Conservation (phyloP, 2,329 filamentous ascomycete genomes). For the Hymenoscyphus occultus region DNA sequence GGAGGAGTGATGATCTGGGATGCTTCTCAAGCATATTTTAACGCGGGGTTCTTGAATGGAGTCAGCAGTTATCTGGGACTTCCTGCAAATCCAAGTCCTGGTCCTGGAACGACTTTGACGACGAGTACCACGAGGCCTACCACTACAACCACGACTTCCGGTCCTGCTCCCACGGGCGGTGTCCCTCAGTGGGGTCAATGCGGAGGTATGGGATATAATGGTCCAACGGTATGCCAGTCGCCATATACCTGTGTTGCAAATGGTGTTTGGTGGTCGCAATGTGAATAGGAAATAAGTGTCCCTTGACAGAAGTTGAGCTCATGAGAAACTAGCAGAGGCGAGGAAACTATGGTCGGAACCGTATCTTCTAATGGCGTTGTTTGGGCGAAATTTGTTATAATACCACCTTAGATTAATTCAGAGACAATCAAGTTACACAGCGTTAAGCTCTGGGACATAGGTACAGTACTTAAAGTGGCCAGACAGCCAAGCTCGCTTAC, state of each 20-base stretch:
- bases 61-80: slow-evolving; percentile 17
- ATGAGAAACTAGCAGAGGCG: no score
- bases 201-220: slow-evolving; percentile 7
- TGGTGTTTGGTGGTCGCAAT: slow-evolving; percentile 10
- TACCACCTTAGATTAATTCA: no score
- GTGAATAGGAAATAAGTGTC: not conserved
- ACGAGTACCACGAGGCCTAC: not conserved
- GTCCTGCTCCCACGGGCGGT: not conserved
- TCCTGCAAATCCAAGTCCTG: not conserved
- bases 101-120: slow-evolving; percentile 5
- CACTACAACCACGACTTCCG: not conserved
- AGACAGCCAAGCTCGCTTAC: no score
- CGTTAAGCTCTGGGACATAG: no score
- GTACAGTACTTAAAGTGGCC: no score
- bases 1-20: slow-evolving; percentile 71
- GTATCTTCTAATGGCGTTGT: no score
- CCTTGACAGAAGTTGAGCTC: no score
- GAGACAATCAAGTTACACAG: no score
- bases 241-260: slow-evolving; percentile 7
- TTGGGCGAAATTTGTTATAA: no score
- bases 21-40: slow-evolving; percentile 57
- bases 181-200: slow-evolving; percentile 9
- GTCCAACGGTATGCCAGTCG: slow-evolving; percentile 5
- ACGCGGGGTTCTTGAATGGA: slow-evolving; percentile 50
- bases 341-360: no score